Evolutionary conservation across 2,329 filamentous ascomycete genomes (phyloP), one percentile per base, ranked within the genome.

Genomic region (Talaromyces sp.): DNA sequence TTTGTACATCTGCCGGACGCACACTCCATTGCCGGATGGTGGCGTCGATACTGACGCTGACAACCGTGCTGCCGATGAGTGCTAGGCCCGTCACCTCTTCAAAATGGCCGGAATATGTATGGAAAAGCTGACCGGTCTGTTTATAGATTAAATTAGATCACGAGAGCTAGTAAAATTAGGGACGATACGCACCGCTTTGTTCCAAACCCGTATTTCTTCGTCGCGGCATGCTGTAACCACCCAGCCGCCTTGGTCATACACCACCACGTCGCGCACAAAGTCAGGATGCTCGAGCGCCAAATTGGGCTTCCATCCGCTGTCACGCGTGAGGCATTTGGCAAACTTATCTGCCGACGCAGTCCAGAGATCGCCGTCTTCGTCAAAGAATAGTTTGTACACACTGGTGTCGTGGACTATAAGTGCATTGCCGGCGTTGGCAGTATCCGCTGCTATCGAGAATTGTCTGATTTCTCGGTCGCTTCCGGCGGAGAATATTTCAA

Each of bases 341-440:
- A 89, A 92, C 67, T 92, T 95, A 73, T 99, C 95, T 4, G 92
- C 92, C 63, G 92, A 96, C 6, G 93, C 90, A 8, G 93, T 97
- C 92, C 92, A 98, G 15, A 97, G 78, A 68, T 97, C 91, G 33
- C 84, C 86, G 54, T 86, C 85, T 4, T 76, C 75, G 65, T 92
- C 89, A 68, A 96, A 96, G 22, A 84, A 79, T 15, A 98, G 78
- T 65, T 85, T 87, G 76, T 96, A 96, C 10, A 99, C 87, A 66
- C 90, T 95, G 0, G 95, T 99, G 67, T 97, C 92, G 74, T 99
- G 95, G 64, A 88, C 88, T 54, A 89, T 77, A 57, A 97, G 87
- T 1, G 84, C 70, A 75, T 73, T 88, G 84, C 84, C 70, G 87
- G 84, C 65, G n/a, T 71, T 69, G 44, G 68, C 67, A 44, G 69